Evolutionary conservation across 2,329 filamentous ascomycete genomes (phyloP), one percentile per base, ranked within the genome.

Genomic region (Cercospora sp.): DNA sequence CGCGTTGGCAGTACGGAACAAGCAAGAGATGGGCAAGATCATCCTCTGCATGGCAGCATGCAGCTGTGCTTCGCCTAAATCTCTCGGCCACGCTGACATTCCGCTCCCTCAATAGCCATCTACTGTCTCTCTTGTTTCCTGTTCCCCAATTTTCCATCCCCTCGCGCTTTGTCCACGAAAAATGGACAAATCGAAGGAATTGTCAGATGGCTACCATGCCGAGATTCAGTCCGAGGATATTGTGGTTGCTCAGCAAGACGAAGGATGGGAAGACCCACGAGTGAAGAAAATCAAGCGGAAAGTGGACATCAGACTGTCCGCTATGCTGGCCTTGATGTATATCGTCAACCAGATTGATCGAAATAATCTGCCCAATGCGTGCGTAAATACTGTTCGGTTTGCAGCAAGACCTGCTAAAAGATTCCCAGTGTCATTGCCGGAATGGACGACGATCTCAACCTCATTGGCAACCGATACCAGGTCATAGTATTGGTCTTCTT

Each of bases 361-460:
- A 13, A 64, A 53, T 7, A 67, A 67, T 42, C 62, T 67, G 31
- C 65, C 65, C 1, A 67, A 67, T n/a, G 65, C 65, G 61, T 60
- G 51, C 55, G 65, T 42, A 23, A 5, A 51, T 26, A 20, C 45
- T 51, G 20, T 9, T 26, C 45, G 20, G 13, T 18, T 12, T 26
- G 20, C 45, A 16, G 45, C 4, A 20, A 31, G 33, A 26, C 45
- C 4, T 20, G 12, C 45, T 26, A 13, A 51, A 2, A 12, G 23
- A 3, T 36, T 42, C 6, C 20, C 26, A 39, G 8, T 23, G 26
- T 36, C 18, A 63, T 39, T 12, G 82, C 81, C 1, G 83, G 83
- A 7, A 83, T 84, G 81, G 75, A 77, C 12, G 72, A 76, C 16
- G 83, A 85, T 65, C 76, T 85, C 26, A 66, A 76, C 1, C 78